Conservation (phyloP, 345 rosid species). For the Rhodamnia argentea region DNA sequence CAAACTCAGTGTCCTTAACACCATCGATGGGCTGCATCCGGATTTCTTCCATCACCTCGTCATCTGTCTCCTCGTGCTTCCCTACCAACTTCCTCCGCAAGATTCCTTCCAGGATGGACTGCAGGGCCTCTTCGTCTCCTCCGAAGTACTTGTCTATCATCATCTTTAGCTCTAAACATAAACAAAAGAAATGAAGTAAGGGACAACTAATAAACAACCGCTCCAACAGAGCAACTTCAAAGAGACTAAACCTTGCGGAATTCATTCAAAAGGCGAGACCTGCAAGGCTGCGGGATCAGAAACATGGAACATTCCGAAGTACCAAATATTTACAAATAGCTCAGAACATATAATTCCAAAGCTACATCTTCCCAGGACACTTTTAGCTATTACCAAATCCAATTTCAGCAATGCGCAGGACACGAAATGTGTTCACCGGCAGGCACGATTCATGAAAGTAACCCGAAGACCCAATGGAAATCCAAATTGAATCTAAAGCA, state of each 20-base stretch:
- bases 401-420: not conserved
- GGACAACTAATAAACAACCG: not conserved
- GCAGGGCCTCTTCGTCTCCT: slow-evolving; percentile 71
- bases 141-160: slow-evolving; percentile 61
- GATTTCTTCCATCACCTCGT: slow-evolving; percentile 48
- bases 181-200: not conserved
- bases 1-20: slow-evolving; percentile 51
- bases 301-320: not conserved
- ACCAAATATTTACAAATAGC: not conserved
- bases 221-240: not conserved
- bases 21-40: slow-evolving; percentile 34
- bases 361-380: not conserved
- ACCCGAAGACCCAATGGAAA: not conserved
- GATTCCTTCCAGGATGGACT: slow-evolving; percentile 54
- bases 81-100: slow-evolving; percentile 34
- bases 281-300: not conserved
- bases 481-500: not conserved
- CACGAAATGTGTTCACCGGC: not conserved
- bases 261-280: not conserved
- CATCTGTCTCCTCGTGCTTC: slow-evolving; percentile 72
- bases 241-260: not conserved
- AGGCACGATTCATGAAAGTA: not conserved
- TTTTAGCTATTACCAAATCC: not conserved
- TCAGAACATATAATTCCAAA: not conserved
- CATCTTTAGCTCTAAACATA: slow-evolving; percentile 45